A percentile compares a stretch with the other conserved stretches of the same genome.
Conservation (phyloP, 768 basidiomycete species). For the Kwoniella bestiolae region DNA sequence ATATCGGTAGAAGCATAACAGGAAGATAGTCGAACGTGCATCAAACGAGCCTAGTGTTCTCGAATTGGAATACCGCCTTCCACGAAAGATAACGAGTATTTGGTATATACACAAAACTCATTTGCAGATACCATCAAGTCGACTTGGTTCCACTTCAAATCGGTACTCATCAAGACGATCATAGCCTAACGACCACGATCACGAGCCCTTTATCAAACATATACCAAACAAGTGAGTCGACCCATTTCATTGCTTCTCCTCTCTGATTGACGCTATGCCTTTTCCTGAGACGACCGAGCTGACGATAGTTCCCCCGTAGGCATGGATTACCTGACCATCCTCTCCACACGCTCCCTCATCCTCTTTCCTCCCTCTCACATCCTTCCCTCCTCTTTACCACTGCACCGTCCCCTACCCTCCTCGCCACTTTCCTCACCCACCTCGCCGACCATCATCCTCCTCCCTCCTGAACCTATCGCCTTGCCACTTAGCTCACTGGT, state of each 20-base stretch:
- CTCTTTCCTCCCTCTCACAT: constrained; percentile 29
- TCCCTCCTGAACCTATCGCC: constrained; percentile 25
- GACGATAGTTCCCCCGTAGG: background rate
- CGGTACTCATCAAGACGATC: too few species aligned
- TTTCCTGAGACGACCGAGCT: too few species aligned
- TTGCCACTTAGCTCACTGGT: constrained; percentile 41
- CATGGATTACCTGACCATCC: constrained; percentile 51
- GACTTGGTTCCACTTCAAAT: too few species aligned
- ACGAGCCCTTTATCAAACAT: too few species aligned
- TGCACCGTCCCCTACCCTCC: background rate
- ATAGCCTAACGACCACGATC: too few species aligned
- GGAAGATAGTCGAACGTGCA: background rate
- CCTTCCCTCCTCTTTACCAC: background rate
- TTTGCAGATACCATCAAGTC: too few species aligned
- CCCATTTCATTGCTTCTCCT: too few species aligned
- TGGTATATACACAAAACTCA: too few species aligned
- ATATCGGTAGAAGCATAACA: background rate
- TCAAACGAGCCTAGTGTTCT: too few species aligned
- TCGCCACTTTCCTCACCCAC: constrained; percentile 20
- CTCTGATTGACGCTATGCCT: background rate
- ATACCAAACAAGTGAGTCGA: too few species aligned
- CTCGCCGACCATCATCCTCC: constrained; percentile 18
- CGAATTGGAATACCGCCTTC: too few species aligned
- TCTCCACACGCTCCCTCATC: constrained; percentile 40
- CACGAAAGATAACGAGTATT: too few species aligned